These are phyloP conservation scores for Vanderwaltozyma yarrowii DNA, from an alignment of 805 yeast genomes.

Conservation along the genomic window DNA sequence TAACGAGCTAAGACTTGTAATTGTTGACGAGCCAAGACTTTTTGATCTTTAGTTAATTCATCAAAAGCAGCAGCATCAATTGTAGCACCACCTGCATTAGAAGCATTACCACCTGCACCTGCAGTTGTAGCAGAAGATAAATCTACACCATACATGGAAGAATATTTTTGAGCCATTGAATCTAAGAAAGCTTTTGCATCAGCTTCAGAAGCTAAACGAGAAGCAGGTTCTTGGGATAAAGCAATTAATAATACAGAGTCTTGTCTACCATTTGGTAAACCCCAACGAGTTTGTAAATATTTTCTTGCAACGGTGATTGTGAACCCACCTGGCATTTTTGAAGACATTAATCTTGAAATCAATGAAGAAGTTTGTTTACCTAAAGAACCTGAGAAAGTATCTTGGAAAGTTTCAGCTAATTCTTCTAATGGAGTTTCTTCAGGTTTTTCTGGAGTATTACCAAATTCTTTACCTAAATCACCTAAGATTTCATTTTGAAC, in stretches of 20 bases:
- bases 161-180: conserved; percentile 71
- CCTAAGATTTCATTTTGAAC: conserved; percentile 98
- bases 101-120: conserved; percentile 42
- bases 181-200: conserved; percentile 92
- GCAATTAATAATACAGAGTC: conserved; percentile 80
- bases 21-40: conserved; percentile 40
- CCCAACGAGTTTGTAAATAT: conserved; percentile 86
- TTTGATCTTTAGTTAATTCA: conserved; percentile 39
- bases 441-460: conserved; percentile 96
- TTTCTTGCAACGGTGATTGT: conserved; percentile 86
- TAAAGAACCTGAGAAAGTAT: conserved; percentile 72
- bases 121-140: conserved; percentile 57
- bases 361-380: conserved; percentile 92
- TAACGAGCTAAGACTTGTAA: conserved; percentile 91
- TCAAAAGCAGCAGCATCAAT: conserved; percentile 95
- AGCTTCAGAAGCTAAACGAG: conserved; percentile 73
- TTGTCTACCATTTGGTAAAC: conserved; percentile 89
- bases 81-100: conserved; percentile 70
- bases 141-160: conserved; percentile 69
- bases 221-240: conserved; percentile 81
- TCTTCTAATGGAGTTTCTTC: conserved; percentile 96
- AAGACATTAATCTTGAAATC: conserved; percentile 82
- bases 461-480: conserved; percentile 97
- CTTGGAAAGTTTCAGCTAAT: conserved; percentile 92
- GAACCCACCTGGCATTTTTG: conserved; percentile 99